Conservation (phyloP, 164 flowering plant genomes). For the Annona cherimola region DNA sequence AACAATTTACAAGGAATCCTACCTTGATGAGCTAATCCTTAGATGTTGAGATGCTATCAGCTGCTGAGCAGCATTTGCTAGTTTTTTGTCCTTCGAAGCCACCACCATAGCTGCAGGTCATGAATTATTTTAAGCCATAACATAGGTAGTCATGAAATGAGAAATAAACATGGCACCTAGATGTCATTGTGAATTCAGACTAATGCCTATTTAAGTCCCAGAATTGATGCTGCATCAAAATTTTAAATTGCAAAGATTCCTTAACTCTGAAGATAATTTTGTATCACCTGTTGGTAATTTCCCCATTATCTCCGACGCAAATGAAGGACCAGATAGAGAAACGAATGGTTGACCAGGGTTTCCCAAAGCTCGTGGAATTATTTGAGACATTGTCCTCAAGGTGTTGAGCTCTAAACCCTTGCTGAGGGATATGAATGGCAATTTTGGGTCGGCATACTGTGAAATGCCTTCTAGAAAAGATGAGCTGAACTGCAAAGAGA, state of each 20-base stretch:
- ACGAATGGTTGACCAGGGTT: conserved; percentile 89
- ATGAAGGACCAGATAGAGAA: conserved; percentile 94
- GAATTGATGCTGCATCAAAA: neutral
- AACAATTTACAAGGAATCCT: conserved; percentile 5
- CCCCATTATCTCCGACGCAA: conserved; percentile 83
- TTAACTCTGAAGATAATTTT: neutral
- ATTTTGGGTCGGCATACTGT: conserved; percentile 65
- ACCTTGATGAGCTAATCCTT: conserved; percentile 92
- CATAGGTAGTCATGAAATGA: neutral
- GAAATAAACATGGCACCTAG: conserved; percentile 5
- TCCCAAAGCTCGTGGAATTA: conserved; percentile 67
- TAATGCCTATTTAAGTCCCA: conserved; percentile 2
- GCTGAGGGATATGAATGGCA: conserved; percentile 94
- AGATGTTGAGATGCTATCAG: conserved; percentile 71
- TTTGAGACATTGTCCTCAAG: conserved; percentile 93
- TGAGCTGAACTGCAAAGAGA: conserved; percentile 80
- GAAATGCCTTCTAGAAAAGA: conserved; percentile 79
- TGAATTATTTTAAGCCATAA: conserved; percentile 1
- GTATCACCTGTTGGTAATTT: conserved; percentile 80
- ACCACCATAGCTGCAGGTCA: conserved; percentile 82
- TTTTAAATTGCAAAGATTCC: neutral
- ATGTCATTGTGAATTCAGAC: conserved; percentile 4
- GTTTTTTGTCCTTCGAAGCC: conserved; percentile 84
- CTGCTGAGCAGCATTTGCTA: conserved; percentile 82
- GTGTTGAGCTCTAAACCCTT: conserved; percentile 94